Base-by-base conservation (phyloP, 2,329 filamentous ascomycete species). In the Aspergillus floridensis region DNA sequence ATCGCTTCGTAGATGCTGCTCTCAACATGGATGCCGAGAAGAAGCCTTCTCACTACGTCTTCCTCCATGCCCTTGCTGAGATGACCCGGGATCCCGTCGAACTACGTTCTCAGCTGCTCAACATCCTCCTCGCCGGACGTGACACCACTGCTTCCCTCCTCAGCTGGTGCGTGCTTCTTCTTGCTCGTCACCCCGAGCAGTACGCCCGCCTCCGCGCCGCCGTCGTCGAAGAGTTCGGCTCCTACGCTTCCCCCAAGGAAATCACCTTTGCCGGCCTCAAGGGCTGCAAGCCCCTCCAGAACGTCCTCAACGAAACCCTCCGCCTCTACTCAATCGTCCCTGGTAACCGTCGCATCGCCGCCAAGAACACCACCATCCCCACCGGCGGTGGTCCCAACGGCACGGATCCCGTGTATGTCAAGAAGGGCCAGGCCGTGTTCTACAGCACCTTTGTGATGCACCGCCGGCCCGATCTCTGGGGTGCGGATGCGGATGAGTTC, bases 381-480 rank as follows among this genome's bases (percentile, higher is more conserved):
- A 64, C 64, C 4, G 77, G 89, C 61, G 88, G 88, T 62, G 89
- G 89, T 0, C 80, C 83, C 1, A 84, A 89, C 71, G 74, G 80
- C 41, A 73, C 76, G 1, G 76, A 81, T 48, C 89, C 89, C 0
- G 70, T 93, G 1, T 85, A 86, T 59, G 76, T 92, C 8, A 82
- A 84, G 59, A 88, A 90, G 72, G 85, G 88, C 68, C 86, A 86
- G 1, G 74, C 82, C 5, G 79, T 95, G 61, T 80, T 77, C 49
- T 95, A 92, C 79, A 86, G 82, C 50, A 81, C 88, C 0, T 82
- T 91, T 57, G 76, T 85, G 5, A 90, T 93, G 88, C 90, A 95
- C 70, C 86, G 90, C 1, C 84, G 89, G 14, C 73, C 71, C 44
- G 81, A 83, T 35, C 69, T 79, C 56, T 83, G 76, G 70, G 80